phyloP scores from a whole-genome alignment of 2,329 filamentous ascomycete species.

The Apiospora kogelbergensis region DNA sequence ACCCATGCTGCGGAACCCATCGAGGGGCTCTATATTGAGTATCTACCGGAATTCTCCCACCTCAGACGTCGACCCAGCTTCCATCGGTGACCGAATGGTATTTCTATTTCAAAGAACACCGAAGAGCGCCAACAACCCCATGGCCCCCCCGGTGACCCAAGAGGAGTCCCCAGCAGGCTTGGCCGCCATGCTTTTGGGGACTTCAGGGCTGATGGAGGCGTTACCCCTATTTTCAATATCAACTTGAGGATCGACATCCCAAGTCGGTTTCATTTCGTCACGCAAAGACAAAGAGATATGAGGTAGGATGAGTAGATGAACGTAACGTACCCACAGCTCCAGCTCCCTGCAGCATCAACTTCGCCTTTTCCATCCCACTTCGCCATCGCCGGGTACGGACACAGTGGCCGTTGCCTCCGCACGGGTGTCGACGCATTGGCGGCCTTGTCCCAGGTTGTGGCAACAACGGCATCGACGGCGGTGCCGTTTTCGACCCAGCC shows the following conservation, averaged over 20 bases:
- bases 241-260: not conserved
- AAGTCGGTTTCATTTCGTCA: not conserved
- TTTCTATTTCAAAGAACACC: not conserved
- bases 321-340: conserved; percentile 31
- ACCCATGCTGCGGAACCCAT: not conserved
- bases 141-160: not conserved
- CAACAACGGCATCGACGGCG: conserved; percentile 32
- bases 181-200: not conserved
- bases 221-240: not conserved
- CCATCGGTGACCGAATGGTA: not conserved
- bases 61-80: not conserved
- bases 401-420: conserved; percentile 45
- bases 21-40: not conserved
- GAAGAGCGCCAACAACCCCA: not conserved
- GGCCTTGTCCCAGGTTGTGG: conserved; percentile 32
- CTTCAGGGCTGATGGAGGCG: not conserved
- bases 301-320: not conserved
- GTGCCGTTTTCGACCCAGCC: conserved; percentile 37
- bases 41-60: not conserved
- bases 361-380: conserved; percentile 36
- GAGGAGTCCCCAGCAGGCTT: not conserved
- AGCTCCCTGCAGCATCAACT: conserved; percentile 31
- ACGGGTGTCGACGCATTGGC: conserved; percentile 35
- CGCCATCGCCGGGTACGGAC: conserved; percentile 38
- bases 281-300: not conserved